These are phyloP conservation scores for Geranomyces michiganensis DNA, from an alignment of 192 early-diverging fungal genomes.

Conservation along the genomic window DNA sequence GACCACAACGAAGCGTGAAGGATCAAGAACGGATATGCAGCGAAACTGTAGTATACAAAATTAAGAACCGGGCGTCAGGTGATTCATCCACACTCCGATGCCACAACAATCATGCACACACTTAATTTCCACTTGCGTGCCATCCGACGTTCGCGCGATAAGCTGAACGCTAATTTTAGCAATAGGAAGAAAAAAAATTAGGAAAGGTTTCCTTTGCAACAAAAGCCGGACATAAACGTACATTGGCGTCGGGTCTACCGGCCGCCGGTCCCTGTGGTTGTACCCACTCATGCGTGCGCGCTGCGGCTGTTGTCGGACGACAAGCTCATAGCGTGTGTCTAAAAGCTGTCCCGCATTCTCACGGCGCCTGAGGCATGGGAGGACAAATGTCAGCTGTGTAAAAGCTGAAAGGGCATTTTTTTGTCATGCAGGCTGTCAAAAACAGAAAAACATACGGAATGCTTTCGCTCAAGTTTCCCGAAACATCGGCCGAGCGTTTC, in stretches of 20 bases:
- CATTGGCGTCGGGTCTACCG: constrained; percentile 19
- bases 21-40: constrained; percentile 4
- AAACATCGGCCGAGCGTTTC: neutral
- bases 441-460: too few relatives aligned
- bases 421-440: neutral
- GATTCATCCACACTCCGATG: neutral
- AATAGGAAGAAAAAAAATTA: neutral
- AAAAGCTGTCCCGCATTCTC: neutral
- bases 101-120: neutral
- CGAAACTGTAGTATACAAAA: neutral
- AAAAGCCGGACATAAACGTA: neutral
- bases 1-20: constrained; percentile 10
- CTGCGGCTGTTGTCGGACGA: constrained; percentile 44
- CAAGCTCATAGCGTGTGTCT: constrained; percentile 25
- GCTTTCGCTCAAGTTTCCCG: too few relatives aligned
- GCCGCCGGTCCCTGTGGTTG: constrained; percentile 12
- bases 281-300: constrained; percentile 47
- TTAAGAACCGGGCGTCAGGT: neutral
- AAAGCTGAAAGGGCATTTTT: neutral
- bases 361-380: neutral
- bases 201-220: neutral
- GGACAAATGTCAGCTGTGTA: neutral
- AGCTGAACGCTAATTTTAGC: constrained; percentile 1
- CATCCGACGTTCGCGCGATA: neutral
- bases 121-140: neutral